Evolutionary conservation across 1,284 basidiomycete species (phyloP).

Genomic region (Pseudozyma sp.): DNA sequence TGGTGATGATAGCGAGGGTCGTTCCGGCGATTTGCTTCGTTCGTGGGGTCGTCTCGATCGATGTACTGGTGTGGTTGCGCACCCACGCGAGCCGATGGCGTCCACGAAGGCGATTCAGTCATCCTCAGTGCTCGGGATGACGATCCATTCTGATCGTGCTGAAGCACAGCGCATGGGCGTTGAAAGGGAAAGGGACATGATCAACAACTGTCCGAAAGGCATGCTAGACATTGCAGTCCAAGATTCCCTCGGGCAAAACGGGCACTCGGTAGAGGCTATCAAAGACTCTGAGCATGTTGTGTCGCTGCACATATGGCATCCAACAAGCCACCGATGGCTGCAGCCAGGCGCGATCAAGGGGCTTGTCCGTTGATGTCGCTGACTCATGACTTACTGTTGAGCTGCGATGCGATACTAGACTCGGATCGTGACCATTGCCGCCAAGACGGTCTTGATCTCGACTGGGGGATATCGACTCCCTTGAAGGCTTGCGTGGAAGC

Average conservation of each 20-base stretch:
- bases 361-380: conserved; percentile 3
- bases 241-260: too few species aligned
- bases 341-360: conserved; percentile 10
- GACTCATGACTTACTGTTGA: conserved; percentile 35
- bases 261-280: too few species aligned
- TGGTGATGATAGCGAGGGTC: neutral
- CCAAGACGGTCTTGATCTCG: neutral
- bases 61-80: conserved; percentile 8
- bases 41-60: conserved; percentile 24
- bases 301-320: neutral
- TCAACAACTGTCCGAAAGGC: conserved; percentile 16
- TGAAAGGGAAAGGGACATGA: conserved; percentile 10
- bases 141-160: conserved; percentile 9
- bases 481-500: neutral
- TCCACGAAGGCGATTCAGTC: neutral
- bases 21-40: neutral
- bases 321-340: neutral
- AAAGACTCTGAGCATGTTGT: too few species aligned
- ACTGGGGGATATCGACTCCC: neutral
- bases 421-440: neutral
- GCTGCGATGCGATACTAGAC: neutral
- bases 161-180: conserved; percentile 1
- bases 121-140: conserved; percentile 3
- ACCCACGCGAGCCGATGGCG: too few species aligned
- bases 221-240: too few species aligned